Conservation (phyloP, 1,284 basidiomycete species). For the Vanrija sp. region DNA sequence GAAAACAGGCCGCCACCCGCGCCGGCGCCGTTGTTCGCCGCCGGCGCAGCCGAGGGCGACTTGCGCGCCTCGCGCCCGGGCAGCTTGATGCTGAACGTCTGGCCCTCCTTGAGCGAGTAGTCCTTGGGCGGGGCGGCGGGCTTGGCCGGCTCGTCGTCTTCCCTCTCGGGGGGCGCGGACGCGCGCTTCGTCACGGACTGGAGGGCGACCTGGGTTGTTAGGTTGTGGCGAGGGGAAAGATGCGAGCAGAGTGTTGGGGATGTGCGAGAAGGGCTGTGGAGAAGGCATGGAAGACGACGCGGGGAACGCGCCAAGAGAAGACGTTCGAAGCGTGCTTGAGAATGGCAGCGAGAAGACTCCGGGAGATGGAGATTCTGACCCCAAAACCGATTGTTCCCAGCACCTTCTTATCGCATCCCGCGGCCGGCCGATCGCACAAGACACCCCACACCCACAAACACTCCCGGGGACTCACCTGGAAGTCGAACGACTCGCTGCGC, state of each 20-base stretch:
- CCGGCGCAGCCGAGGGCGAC: slow-evolving; percentile 17
- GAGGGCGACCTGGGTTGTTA: slow-evolving; percentile 62
- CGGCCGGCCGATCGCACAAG: too few species aligned
- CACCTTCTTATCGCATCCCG: too few species aligned
- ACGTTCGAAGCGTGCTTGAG: too few species aligned
- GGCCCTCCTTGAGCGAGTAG: slow-evolving; percentile 91
- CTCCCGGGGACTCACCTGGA: slow-evolving; percentile 48
- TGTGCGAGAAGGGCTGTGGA: too few species aligned
- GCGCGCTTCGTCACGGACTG: slow-evolving; percentile 89
- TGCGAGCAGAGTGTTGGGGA: not conserved
- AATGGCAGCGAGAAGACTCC: too few species aligned
- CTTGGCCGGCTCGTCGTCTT: slow-evolving; percentile 27
- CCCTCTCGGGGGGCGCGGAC: slow-evolving; percentile 18
- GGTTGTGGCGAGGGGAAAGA: not conserved
- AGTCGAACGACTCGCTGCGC: slow-evolving; percentile 87
- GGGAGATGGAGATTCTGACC: too few species aligned
- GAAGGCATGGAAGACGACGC: too few species aligned
- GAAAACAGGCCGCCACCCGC: slow-evolving; percentile 33
- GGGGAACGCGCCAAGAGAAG: too few species aligned
- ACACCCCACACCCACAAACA: not conserved
- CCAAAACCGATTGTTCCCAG: too few species aligned
- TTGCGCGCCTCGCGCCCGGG: slow-evolving; percentile 58
- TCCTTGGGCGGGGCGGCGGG: slow-evolving; percentile 84
- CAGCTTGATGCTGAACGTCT: slow-evolving; percentile 88
- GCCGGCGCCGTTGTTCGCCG: slow-evolving; percentile 8